A percentile compares a stretch with the other conserved stretches of the same genome.
phyloP scores from a whole-genome alignment of 805 yeast species.

The Candida silvatica region DNA sequence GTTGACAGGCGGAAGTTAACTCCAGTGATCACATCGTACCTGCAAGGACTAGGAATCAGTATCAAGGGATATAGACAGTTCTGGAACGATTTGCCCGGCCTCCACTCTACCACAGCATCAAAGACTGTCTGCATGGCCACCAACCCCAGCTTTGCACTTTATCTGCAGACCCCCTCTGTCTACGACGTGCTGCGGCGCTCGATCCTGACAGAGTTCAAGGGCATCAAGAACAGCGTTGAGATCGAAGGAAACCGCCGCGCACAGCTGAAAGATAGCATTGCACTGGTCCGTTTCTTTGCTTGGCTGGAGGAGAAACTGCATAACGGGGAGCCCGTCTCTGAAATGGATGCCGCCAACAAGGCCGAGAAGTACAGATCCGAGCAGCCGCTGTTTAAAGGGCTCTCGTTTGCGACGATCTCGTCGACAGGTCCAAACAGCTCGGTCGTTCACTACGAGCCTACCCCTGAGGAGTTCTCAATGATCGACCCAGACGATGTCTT shows the following conservation, averaged over 20 bases:
- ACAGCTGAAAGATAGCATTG: slow-evolving; percentile 78
- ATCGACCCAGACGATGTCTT: slow-evolving; percentile 65
- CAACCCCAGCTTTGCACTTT: slow-evolving; percentile 22
- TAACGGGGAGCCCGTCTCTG: slow-evolving; percentile 34
- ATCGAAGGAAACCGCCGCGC: slow-evolving; percentile 63
- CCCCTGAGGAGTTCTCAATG: slow-evolving; percentile 42
- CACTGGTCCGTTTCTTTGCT: slow-evolving; percentile 62
- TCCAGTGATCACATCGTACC: slow-evolving; percentile 13
- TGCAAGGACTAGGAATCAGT: too few relatives aligned
- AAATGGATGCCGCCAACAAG: slow-evolving; percentile 48
- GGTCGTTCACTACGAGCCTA: slow-evolving; percentile 69
- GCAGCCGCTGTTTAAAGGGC: slow-evolving; percentile 45
- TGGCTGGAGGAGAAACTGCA: slow-evolving; percentile 68
- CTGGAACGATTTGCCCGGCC: slow-evolving; percentile 42
- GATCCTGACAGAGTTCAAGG: slow-evolving; percentile 51
- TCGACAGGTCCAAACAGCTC: slow-evolving; percentile 73
- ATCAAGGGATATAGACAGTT: slow-evolving; percentile 54
- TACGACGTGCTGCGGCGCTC: slow-evolving; percentile 16
- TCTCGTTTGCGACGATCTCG: slow-evolving; percentile 71
- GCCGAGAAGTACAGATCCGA: slow-evolving; percentile 37
- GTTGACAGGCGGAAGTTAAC: slow-evolving; percentile 33
- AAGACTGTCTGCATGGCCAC: slow-evolving; percentile 14
- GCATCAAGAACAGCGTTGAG: slow-evolving; percentile 69
- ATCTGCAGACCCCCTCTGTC: slow-evolving; percentile 16
- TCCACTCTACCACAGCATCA: slow-evolving; percentile 10